Percentiles rank a stretch among this genome's conserved stretches.
These are phyloP conservation scores for Obba rivulosa DNA, from an alignment of 768 basidiomycete species.

Conservation along the genomic window DNA sequence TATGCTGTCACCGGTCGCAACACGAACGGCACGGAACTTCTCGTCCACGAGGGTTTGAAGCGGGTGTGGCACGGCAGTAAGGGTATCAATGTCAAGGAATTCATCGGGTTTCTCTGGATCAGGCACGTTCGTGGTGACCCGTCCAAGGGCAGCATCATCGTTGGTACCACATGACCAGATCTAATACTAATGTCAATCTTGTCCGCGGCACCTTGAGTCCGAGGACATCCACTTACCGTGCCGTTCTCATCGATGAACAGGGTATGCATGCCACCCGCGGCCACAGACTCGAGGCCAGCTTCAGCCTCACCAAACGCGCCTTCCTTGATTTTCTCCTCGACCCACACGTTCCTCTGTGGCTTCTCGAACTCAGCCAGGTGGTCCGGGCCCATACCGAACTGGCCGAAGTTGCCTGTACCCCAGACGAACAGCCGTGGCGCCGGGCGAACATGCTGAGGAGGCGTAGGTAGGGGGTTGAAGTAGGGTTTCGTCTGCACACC, in stretches of 20 bases:
- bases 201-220: background rate
- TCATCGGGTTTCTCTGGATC: constrained; percentile 53
- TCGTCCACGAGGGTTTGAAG: constrained; percentile 67
- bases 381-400: constrained; percentile 87
- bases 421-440: constrained; percentile 75
- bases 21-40: constrained; percentile 76
- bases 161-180: constrained; percentile 85
- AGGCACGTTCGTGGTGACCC: constrained; percentile 58
- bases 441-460: constrained; percentile 54
- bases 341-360: constrained; percentile 73
- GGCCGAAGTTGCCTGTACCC: constrained; percentile 93
- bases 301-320: constrained; percentile 63
- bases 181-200: constrained; percentile 30
- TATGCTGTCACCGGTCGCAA: constrained; percentile 84
- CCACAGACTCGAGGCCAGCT: constrained; percentile 78
- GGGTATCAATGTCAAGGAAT: constrained; percentile 47
- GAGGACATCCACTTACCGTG: constrained; percentile 52
- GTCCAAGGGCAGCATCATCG: constrained; percentile 84
- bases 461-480: constrained; percentile 60
- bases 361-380: constrained; percentile 65
- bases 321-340: constrained; percentile 67
- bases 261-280: constrained; percentile 85
- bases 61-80: constrained; percentile 58
- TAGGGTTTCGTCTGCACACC: constrained; percentile 43
- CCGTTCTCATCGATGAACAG: constrained; percentile 88